Base-by-base conservation (phyloP, 2,329 filamentous ascomycete genomes). In the Aureobasidium sp. region DNA sequence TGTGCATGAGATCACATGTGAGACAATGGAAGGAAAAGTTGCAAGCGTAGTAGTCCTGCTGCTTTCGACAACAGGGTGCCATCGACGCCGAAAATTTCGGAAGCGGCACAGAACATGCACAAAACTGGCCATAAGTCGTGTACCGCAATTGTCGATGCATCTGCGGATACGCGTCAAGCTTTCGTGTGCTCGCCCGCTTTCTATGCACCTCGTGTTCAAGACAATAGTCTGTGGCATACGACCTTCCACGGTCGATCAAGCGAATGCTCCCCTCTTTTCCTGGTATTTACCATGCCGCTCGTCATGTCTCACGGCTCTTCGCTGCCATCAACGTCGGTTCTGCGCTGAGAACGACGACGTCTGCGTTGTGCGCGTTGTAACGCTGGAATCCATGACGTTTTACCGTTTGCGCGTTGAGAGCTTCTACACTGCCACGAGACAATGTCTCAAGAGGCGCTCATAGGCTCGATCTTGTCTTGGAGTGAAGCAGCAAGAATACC, bases 311-410 rank as follows among this genome's bases (percentile, higher is more conserved):
- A 25, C 30, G 32, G 30, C 8, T 27, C 4, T 27, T 14, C 30
- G 22, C 16, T 12, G 6, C 22, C 8, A 11, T 48, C 44, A 48
- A 37, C 44, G 44, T 19, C 44, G 30, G 14, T 10, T 8, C 11
- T 27, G 44, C 22, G 44, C 35, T 3, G 32, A 5, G 19, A 35
- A 48, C 32, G 44, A 48, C 6, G 32, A 27, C 21, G 22, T 48
- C 44, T 48, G 44, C 44, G 44, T 48, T 48, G 30, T 35, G n/a
- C 14, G 32, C 10, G 32, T 30, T n/a, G 19, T 7, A 37, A 48
- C 44, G 32, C 12, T 34, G 41, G n/a, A n/a, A 35, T 29, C 27
- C 44, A 48, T 48, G 44, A 48, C 44, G 44, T 37, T 48, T 12
- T 48, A 27, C 44, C 44, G 44, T 24, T n/a, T 21, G 25, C 44